phyloP scores from a whole-genome alignment of 306 rosid genomes.

The Macrotyloma uniflorum region DNA sequence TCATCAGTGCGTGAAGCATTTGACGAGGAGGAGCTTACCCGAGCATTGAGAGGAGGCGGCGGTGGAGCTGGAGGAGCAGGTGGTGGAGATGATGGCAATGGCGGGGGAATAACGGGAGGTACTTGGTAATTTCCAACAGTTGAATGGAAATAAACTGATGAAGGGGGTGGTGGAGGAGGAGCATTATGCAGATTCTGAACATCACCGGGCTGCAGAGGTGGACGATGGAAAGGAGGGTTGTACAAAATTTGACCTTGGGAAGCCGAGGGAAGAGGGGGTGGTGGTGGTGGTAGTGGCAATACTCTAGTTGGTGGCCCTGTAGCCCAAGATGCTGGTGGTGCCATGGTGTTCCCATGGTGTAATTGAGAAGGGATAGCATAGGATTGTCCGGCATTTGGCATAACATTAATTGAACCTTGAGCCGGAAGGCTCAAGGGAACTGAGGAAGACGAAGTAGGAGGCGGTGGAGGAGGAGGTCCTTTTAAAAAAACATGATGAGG shows the following conservation, averaged over 20 bases:
- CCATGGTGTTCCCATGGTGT: conserved; percentile 53
- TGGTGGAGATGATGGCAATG: conserved; percentile 54
- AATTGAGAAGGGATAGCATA: conserved; percentile 44
- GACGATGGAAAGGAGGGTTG: conserved; percentile 37
- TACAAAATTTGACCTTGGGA: conserved; percentile 56
- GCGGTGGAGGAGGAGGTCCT: conserved; percentile 37
- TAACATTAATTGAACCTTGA: conserved; percentile 45
- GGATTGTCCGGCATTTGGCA: conserved; percentile 50
- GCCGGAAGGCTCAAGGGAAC: conserved; percentile 41
- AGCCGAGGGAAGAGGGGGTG: conserved; percentile 40
- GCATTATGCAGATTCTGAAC: conserved; percentile 46
- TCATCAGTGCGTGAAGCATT: conserved; percentile 1
- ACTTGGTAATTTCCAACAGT: conserved; percentile 49
- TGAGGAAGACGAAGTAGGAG: conserved; percentile 36
- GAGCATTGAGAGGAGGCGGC: conserved; percentile 44
- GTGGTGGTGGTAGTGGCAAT: conserved; percentile 44
- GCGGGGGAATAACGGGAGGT: conserved; percentile 47
- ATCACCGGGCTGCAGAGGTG: conserved; percentile 50
- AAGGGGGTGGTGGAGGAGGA: conserved; percentile 50
- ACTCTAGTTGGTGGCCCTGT: conserved; percentile 42
- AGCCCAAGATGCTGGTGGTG: conserved; percentile 47
- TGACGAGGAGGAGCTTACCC: conserved; percentile 40
- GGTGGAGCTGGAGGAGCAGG: conserved; percentile 52
- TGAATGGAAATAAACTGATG: conserved; percentile 37
- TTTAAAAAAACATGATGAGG: conserved; percentile 49